These are phyloP conservation scores for Fulvia fulva DNA, from an alignment of 2,329 filamentous ascomycete species.

Conservation along the genomic window DNA sequence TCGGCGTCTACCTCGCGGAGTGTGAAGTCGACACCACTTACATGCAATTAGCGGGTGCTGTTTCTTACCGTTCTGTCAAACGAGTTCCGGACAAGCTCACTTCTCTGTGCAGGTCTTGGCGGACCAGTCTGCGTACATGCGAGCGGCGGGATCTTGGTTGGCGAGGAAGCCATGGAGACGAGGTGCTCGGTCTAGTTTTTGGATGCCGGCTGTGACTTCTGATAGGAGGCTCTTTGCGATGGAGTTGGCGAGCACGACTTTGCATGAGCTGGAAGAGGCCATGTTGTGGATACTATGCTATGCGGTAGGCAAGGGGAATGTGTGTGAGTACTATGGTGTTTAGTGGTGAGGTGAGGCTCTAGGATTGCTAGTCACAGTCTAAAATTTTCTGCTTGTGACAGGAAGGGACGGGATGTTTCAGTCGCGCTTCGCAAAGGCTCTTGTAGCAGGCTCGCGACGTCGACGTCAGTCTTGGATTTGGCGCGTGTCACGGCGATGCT, in stretches of 20 bases:
- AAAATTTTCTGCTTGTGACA: not conserved
- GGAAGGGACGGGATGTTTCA: not conserved
- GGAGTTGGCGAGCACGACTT: slow-evolving; percentile 83
- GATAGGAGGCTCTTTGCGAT: slow-evolving; percentile 77
- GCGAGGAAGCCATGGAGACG: slow-evolving; percentile 87
- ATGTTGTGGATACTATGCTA: not conserved
- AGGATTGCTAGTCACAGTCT: not conserved
- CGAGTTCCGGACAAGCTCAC: slow-evolving; percentile 60
- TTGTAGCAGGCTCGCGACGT: not conserved
- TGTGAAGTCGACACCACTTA: slow-evolving; percentile 78
- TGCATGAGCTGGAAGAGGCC: slow-evolving; percentile 58
- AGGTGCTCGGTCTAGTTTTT: slow-evolving; percentile 67
- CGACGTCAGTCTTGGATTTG: not conserved
- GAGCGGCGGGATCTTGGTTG: slow-evolving; percentile 83
- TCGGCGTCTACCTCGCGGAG: slow-evolving; percentile 82
- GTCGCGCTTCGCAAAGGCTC: not conserved
- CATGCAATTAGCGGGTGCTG: slow-evolving; percentile 1
- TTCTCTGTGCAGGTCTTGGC: slow-evolving; percentile 95
- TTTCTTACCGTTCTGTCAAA: not conserved
- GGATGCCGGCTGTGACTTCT: slow-evolving; percentile 73
- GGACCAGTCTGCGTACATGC: slow-evolving; percentile 95
- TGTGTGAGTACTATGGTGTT: not conserved
- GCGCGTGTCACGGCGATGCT: not conserved
- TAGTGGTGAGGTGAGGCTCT: not conserved
- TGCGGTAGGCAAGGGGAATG: not conserved